Percentiles rank a stretch among this genome's conserved stretches.
Conservation (phyloP, 176 grass and related monocot species). For the Coix lacrymajobi region DNA sequence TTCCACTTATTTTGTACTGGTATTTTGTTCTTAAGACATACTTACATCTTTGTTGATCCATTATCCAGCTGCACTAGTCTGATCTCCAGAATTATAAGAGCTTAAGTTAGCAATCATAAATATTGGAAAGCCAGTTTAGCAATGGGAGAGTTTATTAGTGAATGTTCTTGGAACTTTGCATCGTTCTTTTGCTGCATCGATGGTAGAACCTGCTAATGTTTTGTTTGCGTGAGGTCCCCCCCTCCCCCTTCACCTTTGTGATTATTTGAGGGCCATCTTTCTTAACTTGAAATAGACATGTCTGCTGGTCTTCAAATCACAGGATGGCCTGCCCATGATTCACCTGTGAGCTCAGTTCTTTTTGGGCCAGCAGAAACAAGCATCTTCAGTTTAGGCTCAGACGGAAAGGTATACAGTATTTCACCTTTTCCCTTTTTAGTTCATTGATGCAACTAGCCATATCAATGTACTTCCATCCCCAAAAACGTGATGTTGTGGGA, state of each 20-base stretch:
- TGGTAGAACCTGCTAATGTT: neutral
- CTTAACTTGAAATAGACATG: conserved; percentile 78
- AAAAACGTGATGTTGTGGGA: neutral
- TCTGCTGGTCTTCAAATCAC: conserved; percentile 97
- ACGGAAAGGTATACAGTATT: conserved; percentile 69
- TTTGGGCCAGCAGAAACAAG: conserved; percentile 97
- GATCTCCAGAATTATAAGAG: neutral
- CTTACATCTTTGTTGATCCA: neutral
- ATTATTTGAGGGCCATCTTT: conserved; percentile 23
- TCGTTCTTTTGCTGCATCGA: conserved; percentile 1
- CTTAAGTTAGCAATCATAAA: neutral
- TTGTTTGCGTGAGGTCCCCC: conserved; percentile 7
- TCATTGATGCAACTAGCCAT: neutral
- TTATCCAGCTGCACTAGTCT: neutral
- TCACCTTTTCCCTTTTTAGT: conserved; percentile 10
- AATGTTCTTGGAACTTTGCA: neutral
- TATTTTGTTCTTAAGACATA: neutral
- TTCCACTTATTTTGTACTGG: neutral
- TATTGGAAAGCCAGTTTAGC: neutral
- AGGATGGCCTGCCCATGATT: conserved; percentile 98
- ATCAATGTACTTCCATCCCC: neutral
- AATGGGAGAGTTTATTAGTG: neutral
- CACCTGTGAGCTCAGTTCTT: conserved; percentile 74
- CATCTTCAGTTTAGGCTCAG: conserved; percentile 88
- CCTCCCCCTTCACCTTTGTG: neutral